Base-by-base conservation (phyloP, 2,329 filamentous ascomycete species). In the Juglanconis sp. region DNA sequence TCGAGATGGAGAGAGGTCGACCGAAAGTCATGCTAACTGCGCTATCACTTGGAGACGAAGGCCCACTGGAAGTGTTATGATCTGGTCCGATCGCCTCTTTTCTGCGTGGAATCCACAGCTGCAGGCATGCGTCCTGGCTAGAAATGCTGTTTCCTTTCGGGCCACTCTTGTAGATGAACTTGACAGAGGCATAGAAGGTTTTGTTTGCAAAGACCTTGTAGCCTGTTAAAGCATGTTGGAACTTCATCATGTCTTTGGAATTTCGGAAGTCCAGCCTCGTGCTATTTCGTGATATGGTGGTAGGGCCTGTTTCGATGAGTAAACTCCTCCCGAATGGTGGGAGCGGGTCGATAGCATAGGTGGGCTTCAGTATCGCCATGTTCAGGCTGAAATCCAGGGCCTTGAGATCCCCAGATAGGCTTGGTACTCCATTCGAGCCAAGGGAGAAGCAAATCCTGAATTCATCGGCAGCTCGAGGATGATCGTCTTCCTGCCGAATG, bases 161-260 rank as follows among this genome's bases (percentile, higher is more conserved):
- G 11, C 40, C 40, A 13, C 40, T 44, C 15, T 44, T 42, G 5
- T 13, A 32, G 11, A 53, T 47, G 31, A 73, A 73, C 49, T 66
- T 71, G 34, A 69, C 71, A 36, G 63, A 58, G 11, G 65, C 67
- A 7, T 68, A 58, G 30, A 62, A 59, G 38, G 62, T 67, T 30
- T 69, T 71, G 15, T 58, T 64, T 4, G 65, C 67, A 62, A 66
- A 73, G 0, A 67, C 65, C 50, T 71, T 73, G 59, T 69, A 74
- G 0, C 71, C 71, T 5, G 69, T 74, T 9, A 73, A 55, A 3
- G 68, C 71, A 50, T 74, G 72, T 38, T 74, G 72, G 24, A 74
- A 73, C 49, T 67, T 69, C 2, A 73, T 57, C 24, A 69, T 63
- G 38, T 72, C 67, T 13, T 66, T 66, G 24, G 65, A 62, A 5